phyloP scores from a whole-genome alignment of 1,284 basidiomycete species.

The Calocybe gambosa region DNA sequence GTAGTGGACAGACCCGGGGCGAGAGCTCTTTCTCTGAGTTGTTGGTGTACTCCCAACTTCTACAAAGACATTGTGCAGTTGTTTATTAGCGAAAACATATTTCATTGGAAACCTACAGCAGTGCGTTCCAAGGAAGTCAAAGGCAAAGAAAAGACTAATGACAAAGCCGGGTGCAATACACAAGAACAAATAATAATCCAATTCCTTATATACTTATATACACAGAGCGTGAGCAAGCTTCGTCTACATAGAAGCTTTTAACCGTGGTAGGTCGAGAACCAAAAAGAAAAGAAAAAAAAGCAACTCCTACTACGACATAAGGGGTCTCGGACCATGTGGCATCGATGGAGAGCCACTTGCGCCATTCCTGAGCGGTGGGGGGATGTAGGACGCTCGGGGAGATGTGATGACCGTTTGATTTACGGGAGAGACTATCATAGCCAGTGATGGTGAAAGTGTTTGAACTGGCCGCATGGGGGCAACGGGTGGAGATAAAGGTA shows the following conservation, averaged over 20 bases:
- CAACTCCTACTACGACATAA: slow-evolving; percentile 13
- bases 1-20: slow-evolving; percentile 16
- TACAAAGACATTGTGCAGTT: slow-evolving; percentile 15
- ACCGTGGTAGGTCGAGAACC: too few species aligned
- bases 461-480: slow-evolving; percentile 29
- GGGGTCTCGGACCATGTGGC: slow-evolving; percentile 14
- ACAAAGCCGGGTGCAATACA: neutral
- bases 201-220: neutral
- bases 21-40: slow-evolving; percentile 7
- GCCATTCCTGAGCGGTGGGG: slow-evolving; percentile 18
- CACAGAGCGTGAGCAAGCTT: neutral
- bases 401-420: slow-evolving; percentile 21
- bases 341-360: slow-evolving; percentile 16
- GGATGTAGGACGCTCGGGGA: slow-evolving; percentile 17
- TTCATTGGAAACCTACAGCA: slow-evolving; percentile 11
- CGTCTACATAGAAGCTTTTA: neutral
- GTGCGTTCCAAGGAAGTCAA: slow-evolving; percentile 7
- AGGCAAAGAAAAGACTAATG: neutral
- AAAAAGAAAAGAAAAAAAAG: neutral
- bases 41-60: slow-evolving; percentile 9
- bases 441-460: slow-evolving; percentile 27
- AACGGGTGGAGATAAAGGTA: slow-evolving; percentile 19
- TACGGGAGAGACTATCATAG: slow-evolving; percentile 26
- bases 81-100: slow-evolving; percentile 9
- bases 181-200: neutral